Conservation (phyloP, 257 asterid genomes). For the Parsonsia alboflavescens region DNA sequence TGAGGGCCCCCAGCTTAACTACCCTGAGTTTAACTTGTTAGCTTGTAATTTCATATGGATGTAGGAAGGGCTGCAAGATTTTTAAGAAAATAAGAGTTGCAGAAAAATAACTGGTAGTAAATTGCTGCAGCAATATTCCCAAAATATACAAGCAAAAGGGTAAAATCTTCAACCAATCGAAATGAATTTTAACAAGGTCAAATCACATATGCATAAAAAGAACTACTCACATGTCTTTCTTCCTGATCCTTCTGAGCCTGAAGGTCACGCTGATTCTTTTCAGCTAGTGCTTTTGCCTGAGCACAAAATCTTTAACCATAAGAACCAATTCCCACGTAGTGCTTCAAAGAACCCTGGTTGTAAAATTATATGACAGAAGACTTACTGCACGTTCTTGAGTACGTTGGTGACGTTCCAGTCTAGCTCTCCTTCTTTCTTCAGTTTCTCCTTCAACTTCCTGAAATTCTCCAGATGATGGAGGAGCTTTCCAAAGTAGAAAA, state of each 20-base stretch:
- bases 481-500: conserved; percentile 36
- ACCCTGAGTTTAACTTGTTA: background rate
- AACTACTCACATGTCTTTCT: conserved; percentile 85
- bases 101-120: background rate
- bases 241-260: conserved; percentile 94
- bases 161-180: background rate
- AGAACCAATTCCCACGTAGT: background rate
- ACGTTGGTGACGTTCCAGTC: conserved; percentile 89
- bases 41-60: background rate
- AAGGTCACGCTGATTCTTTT: conserved; percentile 91
- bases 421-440: conserved; percentile 93
- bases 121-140: background rate
- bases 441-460: conserved; percentile 93
- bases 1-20: background rate
- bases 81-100: background rate
- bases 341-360: background rate
- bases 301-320: conserved; percentile 12
- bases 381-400: conserved; percentile 95
- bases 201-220: conserved; percentile 1
- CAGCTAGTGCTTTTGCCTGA: conserved; percentile 97
- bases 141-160: background rate
- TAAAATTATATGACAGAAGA: background rate
- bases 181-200: background rate
- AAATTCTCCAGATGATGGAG: conserved; percentile 71
- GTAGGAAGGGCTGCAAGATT: background rate